Conservation (phyloP, 2,329 filamentous ascomycete species). For the Lachnum nothofagi region DNA sequence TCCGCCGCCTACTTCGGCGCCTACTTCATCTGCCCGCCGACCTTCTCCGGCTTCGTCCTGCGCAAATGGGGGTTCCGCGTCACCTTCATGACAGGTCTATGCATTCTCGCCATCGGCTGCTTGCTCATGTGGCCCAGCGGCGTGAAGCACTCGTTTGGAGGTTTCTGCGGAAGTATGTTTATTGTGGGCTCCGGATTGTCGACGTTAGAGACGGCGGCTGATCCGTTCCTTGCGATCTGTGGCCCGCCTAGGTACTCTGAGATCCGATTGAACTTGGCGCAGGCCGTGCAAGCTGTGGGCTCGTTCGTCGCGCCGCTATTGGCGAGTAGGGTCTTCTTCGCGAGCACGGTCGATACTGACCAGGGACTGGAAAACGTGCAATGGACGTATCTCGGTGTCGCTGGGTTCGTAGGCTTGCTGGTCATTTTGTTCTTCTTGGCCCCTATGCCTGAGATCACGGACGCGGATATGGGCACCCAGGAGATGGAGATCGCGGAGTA, state of each 20-base stretch:
- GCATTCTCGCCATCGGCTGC: conserved; percentile 59
- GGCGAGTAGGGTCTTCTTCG: conserved; percentile 70
- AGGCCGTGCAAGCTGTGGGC: conserved; percentile 72
- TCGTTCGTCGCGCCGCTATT: conserved; percentile 69
- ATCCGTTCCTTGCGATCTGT: conserved; percentile 52
- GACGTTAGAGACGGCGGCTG: conserved; percentile 71
- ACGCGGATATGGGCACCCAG: conserved; percentile 64
- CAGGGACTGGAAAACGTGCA: conserved; percentile 54
- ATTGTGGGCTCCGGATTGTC: conserved; percentile 69
- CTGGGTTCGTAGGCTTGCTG: conserved; percentile 63
- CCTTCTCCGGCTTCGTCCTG: conserved; percentile 60
- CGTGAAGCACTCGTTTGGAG: conserved; percentile 59
- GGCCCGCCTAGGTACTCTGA: conserved; percentile 68
- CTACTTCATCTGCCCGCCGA: conserved; percentile 65
- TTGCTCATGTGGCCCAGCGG: conserved; percentile 55
- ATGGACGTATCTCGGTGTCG: conserved; percentile 72
- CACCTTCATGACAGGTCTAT: conserved; percentile 63
- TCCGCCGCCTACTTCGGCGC: conserved; percentile 42
- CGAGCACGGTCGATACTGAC: conserved; percentile 50
- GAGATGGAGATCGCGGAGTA: conserved; percentile 40
- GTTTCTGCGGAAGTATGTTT: conserved; percentile 69
- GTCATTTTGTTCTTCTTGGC: conserved; percentile 58
- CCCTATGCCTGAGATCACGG: conserved; percentile 67
- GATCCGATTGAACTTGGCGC: conserved; percentile 69
- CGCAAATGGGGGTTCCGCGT: conserved; percentile 59